Evolutionary conservation across 208 protist species (phyloP).

Genomic region (Naegleria gruberi): DNA sequence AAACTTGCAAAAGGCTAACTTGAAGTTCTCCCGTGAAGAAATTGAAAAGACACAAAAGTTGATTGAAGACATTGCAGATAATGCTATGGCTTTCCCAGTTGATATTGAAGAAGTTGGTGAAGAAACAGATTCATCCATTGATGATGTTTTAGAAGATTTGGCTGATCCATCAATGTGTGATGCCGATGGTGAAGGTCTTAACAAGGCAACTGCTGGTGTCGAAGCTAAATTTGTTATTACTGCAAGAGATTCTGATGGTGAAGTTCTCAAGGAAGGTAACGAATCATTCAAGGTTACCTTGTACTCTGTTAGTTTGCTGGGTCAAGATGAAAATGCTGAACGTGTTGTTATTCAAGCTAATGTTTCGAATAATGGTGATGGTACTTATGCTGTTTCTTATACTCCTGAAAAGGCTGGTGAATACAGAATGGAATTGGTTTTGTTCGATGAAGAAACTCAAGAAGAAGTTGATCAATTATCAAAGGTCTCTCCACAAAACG

Average conservation of each 20-base stretch:
- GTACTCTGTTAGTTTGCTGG: background rate
- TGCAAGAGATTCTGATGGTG: background rate
- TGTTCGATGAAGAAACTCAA: background rate
- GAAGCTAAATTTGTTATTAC: background rate
- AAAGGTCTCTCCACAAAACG: background rate
- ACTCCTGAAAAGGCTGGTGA: background rate
- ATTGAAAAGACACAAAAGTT: conserved; percentile 5
- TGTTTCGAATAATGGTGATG: background rate
- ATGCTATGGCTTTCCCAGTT: background rate
- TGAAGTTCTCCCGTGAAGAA: conserved; percentile 4
- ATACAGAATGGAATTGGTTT: background rate
- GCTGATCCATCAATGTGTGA: conserved; percentile 1
- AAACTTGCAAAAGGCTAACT: background rate
- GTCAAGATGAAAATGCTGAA: background rate
- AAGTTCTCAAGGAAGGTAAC: background rate
- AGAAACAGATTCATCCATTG: background rate
- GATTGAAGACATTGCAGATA: background rate
- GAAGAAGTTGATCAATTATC: background rate
- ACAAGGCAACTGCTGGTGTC: background rate
- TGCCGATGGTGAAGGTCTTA: background rate
- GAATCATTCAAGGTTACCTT: background rate
- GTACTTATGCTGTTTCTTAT: background rate
- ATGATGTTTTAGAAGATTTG: background rate
- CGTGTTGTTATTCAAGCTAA: background rate
- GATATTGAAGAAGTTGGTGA: background rate